Evolutionary conservation across 1,284 basidiomycete species (phyloP).

Genomic region (Apiotrichum porosum): DNA sequence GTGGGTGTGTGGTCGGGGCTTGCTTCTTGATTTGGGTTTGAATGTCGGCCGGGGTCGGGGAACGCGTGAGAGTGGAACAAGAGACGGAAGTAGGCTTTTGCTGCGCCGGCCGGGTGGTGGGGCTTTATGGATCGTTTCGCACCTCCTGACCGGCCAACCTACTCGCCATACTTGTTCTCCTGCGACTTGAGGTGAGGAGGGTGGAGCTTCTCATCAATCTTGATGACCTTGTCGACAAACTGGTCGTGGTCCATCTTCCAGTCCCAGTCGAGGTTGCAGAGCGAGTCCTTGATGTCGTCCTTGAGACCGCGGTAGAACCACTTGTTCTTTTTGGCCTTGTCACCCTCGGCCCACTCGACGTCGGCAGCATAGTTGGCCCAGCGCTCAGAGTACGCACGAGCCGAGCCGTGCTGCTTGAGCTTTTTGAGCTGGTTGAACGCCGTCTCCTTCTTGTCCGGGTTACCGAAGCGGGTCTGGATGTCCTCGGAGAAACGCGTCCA

Average conservation of each 20-base stretch:
- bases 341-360: conserved; percentile 1
- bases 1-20: no score
- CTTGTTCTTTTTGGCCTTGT: conserved; percentile 13
- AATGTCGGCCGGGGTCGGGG: no score
- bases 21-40: no score
- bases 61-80: no score
- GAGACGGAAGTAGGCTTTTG: no score
- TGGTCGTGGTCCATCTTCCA: conserved; percentile 15
- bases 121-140: no score
- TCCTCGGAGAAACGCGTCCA: conserved; percentile 11
- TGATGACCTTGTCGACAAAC: conserved; percentile 11
- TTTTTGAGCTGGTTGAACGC: conserved; percentile 18
- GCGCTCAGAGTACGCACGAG: conserved; percentile 8
- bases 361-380: conserved; percentile 9
- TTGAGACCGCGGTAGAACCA: conserved; percentile 19
- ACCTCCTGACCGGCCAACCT: no score
- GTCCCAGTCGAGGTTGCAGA: conserved; percentile 13
- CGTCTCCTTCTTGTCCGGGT: conserved; percentile 16
- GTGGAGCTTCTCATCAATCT: conserved; percentile 16
- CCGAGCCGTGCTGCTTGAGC: conserved; percentile 16
- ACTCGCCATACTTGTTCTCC: conserved; percentile 10
- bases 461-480: conserved; percentile 10
- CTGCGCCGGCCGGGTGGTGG: no score
- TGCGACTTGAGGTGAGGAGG: conserved; percentile 13
- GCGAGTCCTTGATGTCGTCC: conserved; percentile 16